Evolutionary conservation across 257 asterid genomes (phyloP).

Genomic region (Plantago major): DNA sequence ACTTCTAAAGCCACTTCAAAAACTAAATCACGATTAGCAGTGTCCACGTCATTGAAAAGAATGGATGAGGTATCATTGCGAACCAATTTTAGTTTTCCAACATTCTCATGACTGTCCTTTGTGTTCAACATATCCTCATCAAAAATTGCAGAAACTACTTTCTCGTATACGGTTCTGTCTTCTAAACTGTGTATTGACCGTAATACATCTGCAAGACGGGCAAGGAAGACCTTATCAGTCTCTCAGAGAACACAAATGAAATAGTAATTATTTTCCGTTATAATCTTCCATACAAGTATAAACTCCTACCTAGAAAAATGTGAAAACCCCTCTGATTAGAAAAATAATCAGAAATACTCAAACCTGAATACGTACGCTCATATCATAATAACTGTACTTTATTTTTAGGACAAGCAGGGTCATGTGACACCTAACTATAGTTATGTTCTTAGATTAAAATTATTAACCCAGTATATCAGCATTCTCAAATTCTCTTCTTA

Average conservation of each 20-base stretch:
- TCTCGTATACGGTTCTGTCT: constrained; percentile 66
- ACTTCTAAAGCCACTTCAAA: constrained; percentile 57
- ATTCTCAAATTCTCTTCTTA: neutral
- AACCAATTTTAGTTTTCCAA: constrained; percentile 48
- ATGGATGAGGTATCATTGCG: constrained; percentile 53
- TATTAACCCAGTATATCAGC: neutral
- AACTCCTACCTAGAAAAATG: neutral
- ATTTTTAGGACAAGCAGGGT: too few species aligned
- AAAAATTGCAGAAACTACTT: constrained; percentile 73
- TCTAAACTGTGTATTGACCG: constrained; percentile 80
- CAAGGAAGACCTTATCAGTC: constrained; percentile 12
- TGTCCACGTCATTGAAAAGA: constrained; percentile 55
- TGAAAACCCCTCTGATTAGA: neutral
- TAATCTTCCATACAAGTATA: constrained; percentile 5
- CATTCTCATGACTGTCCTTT: constrained; percentile 46
- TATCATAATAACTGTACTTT: too few species aligned
- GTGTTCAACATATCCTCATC: constrained; percentile 53
- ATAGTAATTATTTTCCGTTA: constrained; percentile 2
- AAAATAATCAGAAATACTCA: neutral
- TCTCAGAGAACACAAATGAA: constrained; percentile 18
- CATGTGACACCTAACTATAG: neutral
- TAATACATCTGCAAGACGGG: constrained; percentile 56
- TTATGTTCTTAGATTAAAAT: neutral
- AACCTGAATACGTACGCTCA: neutral
- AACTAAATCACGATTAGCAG: constrained; percentile 59